Evolutionary conservation across 257 asterid genomes (phyloP).

Genomic region (Solanum chaucha): DNA sequence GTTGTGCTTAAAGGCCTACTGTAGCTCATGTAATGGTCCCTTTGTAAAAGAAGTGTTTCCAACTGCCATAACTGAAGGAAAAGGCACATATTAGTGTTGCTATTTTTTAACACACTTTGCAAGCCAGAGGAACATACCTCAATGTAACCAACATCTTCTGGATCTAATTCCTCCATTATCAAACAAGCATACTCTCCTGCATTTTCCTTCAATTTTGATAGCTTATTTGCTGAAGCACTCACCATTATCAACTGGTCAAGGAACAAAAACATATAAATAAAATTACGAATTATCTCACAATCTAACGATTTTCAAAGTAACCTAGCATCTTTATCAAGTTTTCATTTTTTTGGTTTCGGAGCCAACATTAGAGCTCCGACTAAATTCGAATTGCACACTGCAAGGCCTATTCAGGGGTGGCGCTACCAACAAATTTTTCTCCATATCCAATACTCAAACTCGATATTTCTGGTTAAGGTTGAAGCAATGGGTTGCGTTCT

Average conservation of each 20-base stretch:
- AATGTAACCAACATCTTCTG: slow-evolving; percentile 65
- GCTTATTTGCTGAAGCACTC: slow-evolving; percentile 85
- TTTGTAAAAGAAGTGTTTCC: slow-evolving; percentile 73
- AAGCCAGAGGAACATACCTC: slow-evolving; percentile 37
- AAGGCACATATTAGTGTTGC: neutral
- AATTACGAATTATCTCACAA: too few relatives aligned
- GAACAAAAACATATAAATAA: neutral
- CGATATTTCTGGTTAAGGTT: too few relatives aligned
- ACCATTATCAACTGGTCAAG: slow-evolving; percentile 62
- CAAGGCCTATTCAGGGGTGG: too few relatives aligned
- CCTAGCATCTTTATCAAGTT: neutral
- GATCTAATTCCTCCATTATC: slow-evolving; percentile 92
- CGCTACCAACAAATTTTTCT: too few relatives aligned
- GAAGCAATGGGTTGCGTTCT: neutral
- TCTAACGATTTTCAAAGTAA: neutral
- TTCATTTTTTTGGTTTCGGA: too few relatives aligned
- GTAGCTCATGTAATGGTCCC: slow-evolving; percentile 74
- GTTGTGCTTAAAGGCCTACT: slow-evolving; percentile 66
- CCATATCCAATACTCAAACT: too few relatives aligned
- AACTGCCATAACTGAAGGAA: slow-evolving; percentile 72
- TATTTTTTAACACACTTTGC: too few relatives aligned
- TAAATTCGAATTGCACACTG: too few relatives aligned
- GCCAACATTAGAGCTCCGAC: too few relatives aligned
- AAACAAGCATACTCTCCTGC: slow-evolving; percentile 70
- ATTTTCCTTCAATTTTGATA: slow-evolving; percentile 70